Conservation (phyloP, 495 filamentous ascomycete species). For the Neurospora pannonica region DNA sequence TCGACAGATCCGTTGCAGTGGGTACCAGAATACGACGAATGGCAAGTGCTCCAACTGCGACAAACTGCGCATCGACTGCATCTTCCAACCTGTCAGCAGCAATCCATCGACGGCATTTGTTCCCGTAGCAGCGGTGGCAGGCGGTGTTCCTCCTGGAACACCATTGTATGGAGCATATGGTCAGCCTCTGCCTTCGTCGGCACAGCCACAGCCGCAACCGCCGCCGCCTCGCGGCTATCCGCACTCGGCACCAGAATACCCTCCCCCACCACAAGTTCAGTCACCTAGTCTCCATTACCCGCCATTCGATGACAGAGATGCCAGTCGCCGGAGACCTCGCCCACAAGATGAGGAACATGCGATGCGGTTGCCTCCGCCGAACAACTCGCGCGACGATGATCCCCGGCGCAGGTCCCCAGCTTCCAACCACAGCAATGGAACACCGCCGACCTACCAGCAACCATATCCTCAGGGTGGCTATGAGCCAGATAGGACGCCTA, state of each 20-base stretch:
- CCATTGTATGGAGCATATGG: slow-evolving; percentile 42
- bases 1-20: slow-evolving; percentile 42
- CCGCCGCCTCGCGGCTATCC: slow-evolving; percentile 8
- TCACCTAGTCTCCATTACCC: slow-evolving; percentile 29
- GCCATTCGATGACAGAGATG: slow-evolving; percentile 26
- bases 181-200: slow-evolving; percentile 28
- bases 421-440: slow-evolving; percentile 31
- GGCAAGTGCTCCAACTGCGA: slow-evolving; percentile 43
- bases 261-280: slow-evolving; percentile 9
- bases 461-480: slow-evolving; percentile 18
- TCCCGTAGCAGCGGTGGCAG: slow-evolving; percentile 36
- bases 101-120: slow-evolving; percentile 39
- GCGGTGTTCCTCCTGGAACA: slow-evolving; percentile 39
- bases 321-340: slow-evolving; percentile 25
- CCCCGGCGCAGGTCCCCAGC: slow-evolving; percentile 37
- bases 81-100: slow-evolving; percentile 42
- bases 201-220: slow-evolving; percentile 6
- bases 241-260: slow-evolving; percentile 14
- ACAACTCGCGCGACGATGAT: slow-evolving; percentile 32
- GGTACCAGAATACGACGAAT: slow-evolving; percentile 38
- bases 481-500: slow-evolving; percentile 14
- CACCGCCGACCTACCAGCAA: slow-evolving; percentile 23
- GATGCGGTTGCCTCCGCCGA: slow-evolving; percentile 36
- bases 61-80: slow-evolving; percentile 41
- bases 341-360: slow-evolving; percentile 31